A percentile compares a stretch with the other conserved stretches of the same genome.
Conservation (phyloP, 1,139 yeast species). For the Kazachstania sp. region DNA sequence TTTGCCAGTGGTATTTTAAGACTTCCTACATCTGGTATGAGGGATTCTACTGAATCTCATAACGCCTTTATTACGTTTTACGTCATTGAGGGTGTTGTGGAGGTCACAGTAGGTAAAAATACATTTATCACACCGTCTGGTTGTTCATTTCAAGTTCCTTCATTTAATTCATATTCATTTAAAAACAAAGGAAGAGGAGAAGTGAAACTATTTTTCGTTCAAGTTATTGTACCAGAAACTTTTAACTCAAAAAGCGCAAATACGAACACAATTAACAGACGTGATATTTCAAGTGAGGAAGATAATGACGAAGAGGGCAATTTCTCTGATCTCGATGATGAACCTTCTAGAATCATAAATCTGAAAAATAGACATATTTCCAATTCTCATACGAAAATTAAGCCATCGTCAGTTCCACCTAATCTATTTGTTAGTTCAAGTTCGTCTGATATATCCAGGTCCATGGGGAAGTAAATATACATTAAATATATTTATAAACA, state of each 20-base stretch:
- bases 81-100: conserved; percentile 61
- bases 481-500: neutral
- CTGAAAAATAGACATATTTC: conserved; percentile 1
- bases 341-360: conserved; percentile 1
- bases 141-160: conserved; percentile 74
- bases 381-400: neutral
- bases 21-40: conserved; percentile 56
- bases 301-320: neutral
- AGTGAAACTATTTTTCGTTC: conserved; percentile 70
- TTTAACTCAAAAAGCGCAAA: conserved; percentile 2
- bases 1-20: conserved; percentile 73
- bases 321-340: neutral
- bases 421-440: conserved; percentile 2
- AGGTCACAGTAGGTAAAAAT: conserved; percentile 54
- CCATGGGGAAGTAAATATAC: neutral
- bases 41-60: conserved; percentile 57
- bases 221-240: conserved; percentile 38
- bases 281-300: neutral
- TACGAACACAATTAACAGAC: neutral
- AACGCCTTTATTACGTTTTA: conserved; percentile 67
- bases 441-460: neutral
- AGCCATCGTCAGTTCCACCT: neutral
- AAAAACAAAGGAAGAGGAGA: conserved; percentile 48
- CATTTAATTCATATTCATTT: conserved; percentile 62
- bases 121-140: conserved; percentile 61